Evolutionary conservation across 2,329 filamentous ascomycete species (phyloP), one percentile per base, ranked within the genome.

Genomic region (Parastagonospora avenae): DNA sequence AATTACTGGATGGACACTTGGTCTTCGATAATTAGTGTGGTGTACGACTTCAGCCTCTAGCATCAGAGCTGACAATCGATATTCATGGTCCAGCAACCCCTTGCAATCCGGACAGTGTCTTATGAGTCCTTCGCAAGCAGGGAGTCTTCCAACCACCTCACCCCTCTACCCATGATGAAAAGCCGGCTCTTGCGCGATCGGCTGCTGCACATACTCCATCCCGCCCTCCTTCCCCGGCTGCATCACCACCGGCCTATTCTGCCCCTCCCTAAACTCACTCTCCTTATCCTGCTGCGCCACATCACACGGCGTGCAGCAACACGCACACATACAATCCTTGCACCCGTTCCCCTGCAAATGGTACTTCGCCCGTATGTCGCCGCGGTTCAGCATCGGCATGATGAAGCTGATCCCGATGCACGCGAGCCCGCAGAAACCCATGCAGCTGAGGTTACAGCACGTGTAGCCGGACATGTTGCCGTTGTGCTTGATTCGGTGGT

Each of bases 261-360:
- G 41, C 28, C 50, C 43, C 54, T 71, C 68, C 2, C 64, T 59
- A 33, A 52, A 63, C 42, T 56, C 36, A 8, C 55, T 49, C 46
- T 73, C 70, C 56, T 73, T 73, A 6, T 70, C 68, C 44, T 71
- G 68, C 54, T 73, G 70, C 12, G 59, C 59, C 14, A 71, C 42
- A 59, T 71, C 68, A 52, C 70, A 73, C 10, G 66, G 65, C n/a
- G 10, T 31, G 51, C 70, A 73, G 57, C 64, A 72, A 59, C 66
- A 71, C 4, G 70, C 67, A 42, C 67, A 71, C 24, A 71, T 50
- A 48, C 68, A 72, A 48, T 72, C 70, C 10, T 56, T 66, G 57
- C 68, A 71, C 8, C 50, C 65, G 36, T 68, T 68, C 33, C 68
- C 68, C 4, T 61, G 56, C 37, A 73, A 55, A 28, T 64, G 52